These are phyloP conservation scores for Trichocladium antarcticum DNA, from an alignment of 495 filamentous ascomycete species.

Conservation along the genomic window DNA sequence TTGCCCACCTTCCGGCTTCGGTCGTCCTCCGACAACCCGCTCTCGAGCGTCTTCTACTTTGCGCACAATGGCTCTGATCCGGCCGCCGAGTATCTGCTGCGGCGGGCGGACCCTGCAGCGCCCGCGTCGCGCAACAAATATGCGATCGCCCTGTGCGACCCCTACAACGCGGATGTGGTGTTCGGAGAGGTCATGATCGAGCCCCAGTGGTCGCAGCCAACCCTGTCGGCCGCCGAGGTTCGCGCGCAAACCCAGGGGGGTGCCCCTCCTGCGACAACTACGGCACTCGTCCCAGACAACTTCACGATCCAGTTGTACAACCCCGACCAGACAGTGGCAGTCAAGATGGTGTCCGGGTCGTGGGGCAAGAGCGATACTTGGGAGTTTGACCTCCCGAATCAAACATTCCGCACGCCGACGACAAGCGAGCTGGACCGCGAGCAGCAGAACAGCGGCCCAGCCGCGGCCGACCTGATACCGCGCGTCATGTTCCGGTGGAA, in stretches of 20 bases:
- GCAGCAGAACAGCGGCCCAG: constrained; percentile 53
- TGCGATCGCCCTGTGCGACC: constrained; percentile 72
- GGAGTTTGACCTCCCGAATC: constrained; percentile 87
- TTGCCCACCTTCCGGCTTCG: constrained; percentile 53
- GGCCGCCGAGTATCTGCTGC: constrained; percentile 62
- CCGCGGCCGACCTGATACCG: constrained; percentile 58
- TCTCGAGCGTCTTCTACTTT: constrained; percentile 55
- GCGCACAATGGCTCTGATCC: constrained; percentile 73
- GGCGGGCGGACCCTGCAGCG: constrained; percentile 57
- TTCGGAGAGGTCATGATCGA: constrained; percentile 78
- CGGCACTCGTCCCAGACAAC: constrained; percentile 63
- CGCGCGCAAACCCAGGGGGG: constrained; percentile 50
- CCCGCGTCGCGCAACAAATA: constrained; percentile 71
- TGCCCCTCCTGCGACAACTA: constrained; percentile 54
- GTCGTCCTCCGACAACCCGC: constrained; percentile 31
- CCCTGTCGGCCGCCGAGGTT: constrained; percentile 67
- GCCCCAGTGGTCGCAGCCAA: constrained; percentile 74
- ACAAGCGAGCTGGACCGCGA: constrained; percentile 64
- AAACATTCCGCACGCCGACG: constrained; percentile 70
- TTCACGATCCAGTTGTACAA: constrained; percentile 88
- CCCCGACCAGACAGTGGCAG: constrained; percentile 69
- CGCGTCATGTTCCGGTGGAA: constrained; percentile 83
- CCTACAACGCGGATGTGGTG: constrained; percentile 66
- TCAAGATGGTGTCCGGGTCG: constrained; percentile 58
- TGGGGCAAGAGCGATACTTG: constrained; percentile 73